Percentiles rank a stretch among this genome's conserved stretches.
Evolutionary conservation across 2,329 filamentous ascomycete genomes (phyloP).

Genomic region (Trichoderma sp.): DNA sequence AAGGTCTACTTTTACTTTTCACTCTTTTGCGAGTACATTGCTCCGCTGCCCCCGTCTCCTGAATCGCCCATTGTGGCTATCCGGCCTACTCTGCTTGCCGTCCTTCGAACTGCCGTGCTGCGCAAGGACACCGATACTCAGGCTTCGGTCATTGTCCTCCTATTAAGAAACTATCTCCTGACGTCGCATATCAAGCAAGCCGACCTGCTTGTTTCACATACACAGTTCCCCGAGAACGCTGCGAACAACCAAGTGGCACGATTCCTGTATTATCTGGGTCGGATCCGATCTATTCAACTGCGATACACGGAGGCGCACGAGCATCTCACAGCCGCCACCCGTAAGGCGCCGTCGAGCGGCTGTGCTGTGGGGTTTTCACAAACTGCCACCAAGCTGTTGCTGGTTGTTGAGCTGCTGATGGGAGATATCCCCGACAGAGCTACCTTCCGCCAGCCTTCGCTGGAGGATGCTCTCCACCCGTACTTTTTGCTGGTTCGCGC

Average conservation of each 20-base stretch:
- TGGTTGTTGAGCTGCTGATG: conserved; percentile 97
- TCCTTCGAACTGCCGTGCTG: conserved; percentile 90
- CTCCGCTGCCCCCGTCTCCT: conserved; percentile 83
- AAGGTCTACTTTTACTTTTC: conserved; percentile 99
- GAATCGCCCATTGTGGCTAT: conserved; percentile 85
- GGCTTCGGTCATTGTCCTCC: conserved; percentile 88
- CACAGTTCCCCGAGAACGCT: conserved; percentile 89
- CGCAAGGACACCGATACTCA: conserved; percentile 98
- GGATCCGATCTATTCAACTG: conserved; percentile 93
- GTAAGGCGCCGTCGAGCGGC: conserved; percentile 88
- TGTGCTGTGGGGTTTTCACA: conserved; percentile 94
- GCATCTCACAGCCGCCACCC: conserved; percentile 87
- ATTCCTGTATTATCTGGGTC: conserved; percentile 95
- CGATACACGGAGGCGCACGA: conserved; percentile 97
- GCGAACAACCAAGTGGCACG: conserved; percentile 98
- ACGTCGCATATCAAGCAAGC: conserved; percentile 97
- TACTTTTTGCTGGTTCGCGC: conserved; percentile 95
- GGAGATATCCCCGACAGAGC: conserved; percentile 96
- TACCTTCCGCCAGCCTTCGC: conserved; percentile 84
- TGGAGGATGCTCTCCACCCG: conserved; percentile 85
- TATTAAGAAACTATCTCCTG: conserved; percentile 92
- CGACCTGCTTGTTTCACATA: conserved; percentile 92
- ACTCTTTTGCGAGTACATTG: conserved; percentile 89
- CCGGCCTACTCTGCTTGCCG: conserved; percentile 81
- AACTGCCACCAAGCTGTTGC: conserved; percentile 91